Base-by-base conservation (phyloP, 192 early-diverging fungal species). In the Linnemannia zychae region DNA sequence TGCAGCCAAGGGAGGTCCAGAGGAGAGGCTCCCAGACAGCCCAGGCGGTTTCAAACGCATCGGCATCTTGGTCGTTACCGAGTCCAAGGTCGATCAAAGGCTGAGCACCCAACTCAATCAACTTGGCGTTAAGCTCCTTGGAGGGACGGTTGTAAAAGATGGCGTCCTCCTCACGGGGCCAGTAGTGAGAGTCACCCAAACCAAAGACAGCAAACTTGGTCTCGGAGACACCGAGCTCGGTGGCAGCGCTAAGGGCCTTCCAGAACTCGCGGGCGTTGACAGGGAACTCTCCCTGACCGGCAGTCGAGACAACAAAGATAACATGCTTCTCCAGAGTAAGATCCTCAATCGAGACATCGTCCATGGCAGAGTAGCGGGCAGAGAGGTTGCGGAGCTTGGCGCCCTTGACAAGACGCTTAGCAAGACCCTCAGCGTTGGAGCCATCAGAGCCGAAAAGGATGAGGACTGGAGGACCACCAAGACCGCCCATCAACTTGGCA, bases 251-350 rank as follows among this genome's bases (percentile, higher is more conserved):
- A 72, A 99, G 89, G 13, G 88, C 89, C 90, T 96, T 95, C 93
- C 95, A 96, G 77, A 96, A 96, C 88, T 99, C 97, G 79, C 95
- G 94, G 17, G 92, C 88, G 83, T 98, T 97, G 77, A 94, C 93
- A 2, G 98, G 98, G 77, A 98, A 94, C 92, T 99, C 98, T 87
- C 98, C 98, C 87, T 99, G 97, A 34, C 98, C 98, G 46, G 98
- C 97, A 15, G 97, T 98, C 71, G 93, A 95, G 65, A 94, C 88
- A 7, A 95, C 88, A 87, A 96, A 90, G 18, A 96, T 92, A 15
- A 99, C 92, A 36, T 95, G 93, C 72, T 91, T 91, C 87, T 97
- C 97, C 60, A 90, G 87, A 33, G 91, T 88, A 71, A 98, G 86
- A 53, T 97, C 96, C 67, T 98, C 96, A 37, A 96, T 91, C 44